These are phyloP conservation scores for Ceratorhiza oryzae-sativae DNA, from an alignment of 1,284 basidiomycete species.

Conservation along the genomic window DNA sequence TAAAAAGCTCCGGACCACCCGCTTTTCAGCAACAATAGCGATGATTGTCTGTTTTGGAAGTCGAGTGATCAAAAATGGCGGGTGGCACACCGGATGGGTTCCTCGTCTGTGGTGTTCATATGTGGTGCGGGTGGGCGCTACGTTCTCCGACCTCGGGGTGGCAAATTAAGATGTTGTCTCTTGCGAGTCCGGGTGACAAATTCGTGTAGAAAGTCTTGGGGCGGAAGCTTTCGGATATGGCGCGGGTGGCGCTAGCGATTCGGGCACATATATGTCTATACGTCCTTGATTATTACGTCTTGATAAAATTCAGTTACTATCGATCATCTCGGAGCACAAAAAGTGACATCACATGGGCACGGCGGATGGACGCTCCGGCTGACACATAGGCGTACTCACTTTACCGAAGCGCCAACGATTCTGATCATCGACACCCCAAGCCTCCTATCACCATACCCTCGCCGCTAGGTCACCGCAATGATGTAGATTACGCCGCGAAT, in stretches of 20 bases:
- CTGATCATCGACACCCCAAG: too few relatives aligned
- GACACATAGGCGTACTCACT: background rate
- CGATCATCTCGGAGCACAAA: background rate
- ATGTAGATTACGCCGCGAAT: too few relatives aligned
- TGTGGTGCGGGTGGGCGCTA: background rate
- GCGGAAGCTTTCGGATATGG: background rate
- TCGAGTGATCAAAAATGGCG: background rate
- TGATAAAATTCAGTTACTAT: background rate
- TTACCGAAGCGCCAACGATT: too few relatives aligned
- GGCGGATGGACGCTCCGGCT: background rate
- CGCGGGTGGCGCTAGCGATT: background rate
- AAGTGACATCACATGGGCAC: background rate
- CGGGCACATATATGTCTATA: background rate
- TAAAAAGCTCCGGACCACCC: background rate
- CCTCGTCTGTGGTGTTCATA: background rate
- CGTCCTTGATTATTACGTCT: background rate
- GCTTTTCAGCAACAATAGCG: slow-evolving; percentile 1
- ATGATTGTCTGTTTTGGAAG: background rate
- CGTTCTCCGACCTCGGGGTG: slow-evolving; percentile 4
- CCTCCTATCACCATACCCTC: too few relatives aligned
- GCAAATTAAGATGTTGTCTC: background rate
- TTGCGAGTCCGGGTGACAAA: background rate
- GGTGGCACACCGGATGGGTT: background rate
- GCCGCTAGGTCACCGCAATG: too few relatives aligned
- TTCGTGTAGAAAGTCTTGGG: background rate